Evolutionary conservation across 2,329 filamentous ascomycete species (phyloP).

Genomic region (Exophiala sideris): DNA sequence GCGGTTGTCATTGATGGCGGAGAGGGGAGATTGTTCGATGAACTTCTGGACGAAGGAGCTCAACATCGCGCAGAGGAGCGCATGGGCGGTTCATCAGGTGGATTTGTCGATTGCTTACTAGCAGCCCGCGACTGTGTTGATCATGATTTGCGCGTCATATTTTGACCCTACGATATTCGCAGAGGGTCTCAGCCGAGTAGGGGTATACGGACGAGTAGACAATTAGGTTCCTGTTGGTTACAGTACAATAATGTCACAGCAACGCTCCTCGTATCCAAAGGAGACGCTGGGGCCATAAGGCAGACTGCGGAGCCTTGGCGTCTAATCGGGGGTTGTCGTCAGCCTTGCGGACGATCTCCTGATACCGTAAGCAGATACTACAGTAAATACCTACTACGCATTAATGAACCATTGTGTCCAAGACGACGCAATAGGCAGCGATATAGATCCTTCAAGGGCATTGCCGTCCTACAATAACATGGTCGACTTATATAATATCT

Average conservation of each 20-base stretch:
- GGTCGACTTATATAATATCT: too few species aligned
- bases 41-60: constrained; percentile 89
- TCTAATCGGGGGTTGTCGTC: neutral
- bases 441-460: too few species aligned
- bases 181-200: neutral
- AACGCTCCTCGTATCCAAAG: constrained; percentile 5
- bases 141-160: constrained; percentile 11
- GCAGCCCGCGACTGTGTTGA: constrained; percentile 3
- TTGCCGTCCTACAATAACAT: too few species aligned
- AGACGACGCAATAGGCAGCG: too few species aligned
- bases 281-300: constrained; percentile 10
- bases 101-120: neutral
- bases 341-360: neutral
- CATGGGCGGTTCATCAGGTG: constrained; percentile 6
- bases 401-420: too few species aligned
- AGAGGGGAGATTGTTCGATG: constrained; percentile 81
- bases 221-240: too few species aligned
- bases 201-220: neutral
- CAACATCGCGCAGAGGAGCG: constrained; percentile 38
- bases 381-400: neutral
- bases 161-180: neutral
- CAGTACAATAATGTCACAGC: constrained; percentile 22
- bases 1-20: constrained; percentile 69
- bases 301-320: neutral
- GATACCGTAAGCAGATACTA: neutral